Conservation (phyloP, 2,329 filamentous ascomycete genomes). For the Aspergillus niger region DNA sequence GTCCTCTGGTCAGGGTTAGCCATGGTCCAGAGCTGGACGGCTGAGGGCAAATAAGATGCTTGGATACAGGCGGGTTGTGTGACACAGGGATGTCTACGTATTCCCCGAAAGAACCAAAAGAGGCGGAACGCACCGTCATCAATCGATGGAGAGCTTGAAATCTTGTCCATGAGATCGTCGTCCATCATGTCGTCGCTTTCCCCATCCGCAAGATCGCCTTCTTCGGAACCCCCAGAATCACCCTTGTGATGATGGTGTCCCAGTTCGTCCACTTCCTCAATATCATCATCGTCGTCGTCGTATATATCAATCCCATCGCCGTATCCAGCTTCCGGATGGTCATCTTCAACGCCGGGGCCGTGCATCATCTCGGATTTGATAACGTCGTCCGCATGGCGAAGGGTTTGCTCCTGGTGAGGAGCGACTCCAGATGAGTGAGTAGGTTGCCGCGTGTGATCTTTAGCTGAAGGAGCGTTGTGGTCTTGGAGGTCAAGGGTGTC, state of each 20-base stretch:
- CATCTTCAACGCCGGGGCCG: slow-evolving; percentile 63
- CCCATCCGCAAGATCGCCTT: slow-evolving; percentile 62
- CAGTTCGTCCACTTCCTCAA: slow-evolving; percentile 8
- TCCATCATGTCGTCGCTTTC: slow-evolving; percentile 72
- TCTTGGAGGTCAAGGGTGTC: slow-evolving; percentile 96
- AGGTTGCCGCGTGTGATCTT: slow-evolving; percentile 70
- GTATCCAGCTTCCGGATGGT: slow-evolving; percentile 46
- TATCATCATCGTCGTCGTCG: slow-evolving; percentile 31
- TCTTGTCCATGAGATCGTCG: slow-evolving; percentile 97
- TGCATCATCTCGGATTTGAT: slow-evolving; percentile 69
- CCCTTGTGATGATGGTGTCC: slow-evolving; percentile 22
- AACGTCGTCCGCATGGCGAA: slow-evolving; percentile 79
- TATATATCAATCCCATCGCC: slow-evolving; percentile 37
- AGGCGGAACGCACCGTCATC: slow-evolving; percentile 74
- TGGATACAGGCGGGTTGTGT: neutral
- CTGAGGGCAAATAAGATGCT: neutral
- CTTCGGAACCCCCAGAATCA: slow-evolving; percentile 33
- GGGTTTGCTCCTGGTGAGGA: slow-evolving; percentile 81
- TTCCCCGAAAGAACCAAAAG: neutral
- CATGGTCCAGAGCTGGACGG: slow-evolving; percentile 54
- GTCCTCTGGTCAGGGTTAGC: slow-evolving; percentile 94
- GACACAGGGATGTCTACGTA: too few species aligned
- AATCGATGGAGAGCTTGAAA: slow-evolving; percentile 97
- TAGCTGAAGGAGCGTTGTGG: slow-evolving; percentile 75
- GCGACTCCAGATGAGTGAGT: slow-evolving; percentile 59